phyloP scores from a whole-genome alignment of 441 rosid genomes.

The Isatis lusitanica region DNA sequence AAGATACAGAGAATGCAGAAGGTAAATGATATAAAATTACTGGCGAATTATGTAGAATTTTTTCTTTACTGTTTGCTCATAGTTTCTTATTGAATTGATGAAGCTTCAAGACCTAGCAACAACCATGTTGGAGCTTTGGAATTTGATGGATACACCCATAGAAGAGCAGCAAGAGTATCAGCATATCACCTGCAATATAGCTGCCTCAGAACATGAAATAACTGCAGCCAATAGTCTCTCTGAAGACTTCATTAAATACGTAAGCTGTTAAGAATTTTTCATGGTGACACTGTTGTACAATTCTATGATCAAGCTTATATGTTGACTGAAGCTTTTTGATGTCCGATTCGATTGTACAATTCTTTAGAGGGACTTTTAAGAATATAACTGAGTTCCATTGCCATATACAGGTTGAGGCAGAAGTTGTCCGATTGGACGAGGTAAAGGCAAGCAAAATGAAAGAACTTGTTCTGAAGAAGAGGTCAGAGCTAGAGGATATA shows the following conservation, averaged over 20 bases:
- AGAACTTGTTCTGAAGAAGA: constrained; percentile 94
- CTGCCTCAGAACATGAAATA: constrained; percentile 93
- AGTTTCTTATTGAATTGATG: constrained; percentile 21
- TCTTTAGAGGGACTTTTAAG: too few species aligned
- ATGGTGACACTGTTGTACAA: constrained; percentile 4
- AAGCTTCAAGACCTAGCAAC: constrained; percentile 98
- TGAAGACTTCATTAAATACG: constrained; percentile 69
- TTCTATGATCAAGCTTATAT: neutral
- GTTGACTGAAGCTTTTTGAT: neutral
- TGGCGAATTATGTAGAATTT: neutral
- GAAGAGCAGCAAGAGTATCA: constrained; percentile 94
- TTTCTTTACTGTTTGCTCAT: constrained; percentile 2
- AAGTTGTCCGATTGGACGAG: constrained; percentile 85
- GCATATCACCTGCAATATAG: constrained; percentile 86
- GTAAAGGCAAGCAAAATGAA: constrained; percentile 94
- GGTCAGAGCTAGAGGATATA: constrained; percentile 81
- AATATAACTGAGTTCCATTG: neutral
- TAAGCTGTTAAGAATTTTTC: constrained; percentile 43
- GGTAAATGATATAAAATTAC: constrained; percentile 18
- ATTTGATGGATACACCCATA: constrained; percentile 95
- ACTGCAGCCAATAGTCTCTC: constrained; percentile 85
- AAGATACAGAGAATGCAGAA: constrained; percentile 94
- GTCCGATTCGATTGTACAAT: neutral
- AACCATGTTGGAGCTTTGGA: constrained; percentile 90
- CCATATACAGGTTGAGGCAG: constrained; percentile 74